phyloP scores from a whole-genome alignment of 306 rosid genomes.

The Betula pendula region DNA sequence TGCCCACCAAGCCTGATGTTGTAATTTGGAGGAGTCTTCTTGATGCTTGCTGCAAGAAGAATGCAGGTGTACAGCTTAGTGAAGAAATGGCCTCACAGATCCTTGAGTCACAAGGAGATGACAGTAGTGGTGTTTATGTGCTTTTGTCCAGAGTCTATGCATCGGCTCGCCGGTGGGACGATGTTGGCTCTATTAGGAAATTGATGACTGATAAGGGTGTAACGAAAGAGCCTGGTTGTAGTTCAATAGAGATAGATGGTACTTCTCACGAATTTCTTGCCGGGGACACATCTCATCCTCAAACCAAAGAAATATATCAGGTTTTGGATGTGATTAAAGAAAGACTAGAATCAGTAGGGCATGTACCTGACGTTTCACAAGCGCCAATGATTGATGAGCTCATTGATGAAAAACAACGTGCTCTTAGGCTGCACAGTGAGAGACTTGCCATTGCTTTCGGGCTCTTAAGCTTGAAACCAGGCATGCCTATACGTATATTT shows the following conservation, averaged over 20 bases:
- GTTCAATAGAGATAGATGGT: slow-evolving; percentile 68
- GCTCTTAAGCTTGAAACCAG: slow-evolving; percentile 48
- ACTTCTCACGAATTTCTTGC: slow-evolving; percentile 71
- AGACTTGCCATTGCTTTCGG: slow-evolving; percentile 79
- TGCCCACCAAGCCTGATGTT: slow-evolving; percentile 75
- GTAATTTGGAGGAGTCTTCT: slow-evolving; percentile 86
- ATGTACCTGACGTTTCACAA: slow-evolving; percentile 54
- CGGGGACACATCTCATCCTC: slow-evolving; percentile 76
- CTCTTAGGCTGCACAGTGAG: slow-evolving; percentile 67
- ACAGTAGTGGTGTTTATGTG: slow-evolving; percentile 65
- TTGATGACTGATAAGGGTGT: slow-evolving; percentile 63
- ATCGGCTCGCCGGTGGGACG: slow-evolving; percentile 68
- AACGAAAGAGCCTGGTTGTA: slow-evolving; percentile 74
- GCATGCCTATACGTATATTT: slow-evolving; percentile 58
- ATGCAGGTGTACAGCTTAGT: slow-evolving; percentile 63
- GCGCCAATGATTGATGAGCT: slow-evolving; percentile 53
- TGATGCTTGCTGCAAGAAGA: slow-evolving; percentile 72
- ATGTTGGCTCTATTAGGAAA: slow-evolving; percentile 67
- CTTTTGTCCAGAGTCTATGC: slow-evolving; percentile 77
- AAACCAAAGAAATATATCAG: slow-evolving; percentile 44
- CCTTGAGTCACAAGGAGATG: slow-evolving; percentile 46
- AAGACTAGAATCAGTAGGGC: slow-evolving; percentile 46
- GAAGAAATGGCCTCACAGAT: slow-evolving; percentile 60
- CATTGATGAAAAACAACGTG: slow-evolving; percentile 38
- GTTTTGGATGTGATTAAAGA: slow-evolving; percentile 52